Percentiles rank a stretch among this genome's conserved stretches.
These are phyloP conservation scores for Oryza punctata DNA, from an alignment of 176 grass and related monocot species.

Conservation along the genomic window DNA sequence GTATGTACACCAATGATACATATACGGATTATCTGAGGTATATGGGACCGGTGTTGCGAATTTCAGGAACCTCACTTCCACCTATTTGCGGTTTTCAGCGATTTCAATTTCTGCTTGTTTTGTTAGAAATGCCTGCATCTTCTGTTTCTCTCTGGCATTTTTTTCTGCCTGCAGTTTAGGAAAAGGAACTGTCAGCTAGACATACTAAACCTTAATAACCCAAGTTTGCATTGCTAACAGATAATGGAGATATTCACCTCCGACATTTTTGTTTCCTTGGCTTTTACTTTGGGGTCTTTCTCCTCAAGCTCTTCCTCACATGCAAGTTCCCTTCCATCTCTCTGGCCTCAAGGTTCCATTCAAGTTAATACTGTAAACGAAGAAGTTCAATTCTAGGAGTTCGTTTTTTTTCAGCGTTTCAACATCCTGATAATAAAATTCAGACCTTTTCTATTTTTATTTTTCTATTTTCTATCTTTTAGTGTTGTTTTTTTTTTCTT, in stretches of 20 bases:
- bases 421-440: neutral
- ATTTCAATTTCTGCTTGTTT: conserved; percentile 79
- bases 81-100: conserved; percentile 71
- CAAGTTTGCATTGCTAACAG: neutral
- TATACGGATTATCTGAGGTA: too few relatives aligned
- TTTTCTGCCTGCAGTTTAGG: conserved; percentile 71
- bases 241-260: conserved; percentile 55
- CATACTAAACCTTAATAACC: conserved; percentile 11
- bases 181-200: neutral
- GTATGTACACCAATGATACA: neutral
- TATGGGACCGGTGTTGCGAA: neutral
- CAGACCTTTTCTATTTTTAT: neutral
- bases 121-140: conserved; percentile 89
- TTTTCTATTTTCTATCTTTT: too few relatives aligned
- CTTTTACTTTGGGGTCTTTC: conserved; percentile 87
- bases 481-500: too few relatives aligned
- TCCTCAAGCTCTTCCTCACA: conserved; percentile 84
- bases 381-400: neutral
- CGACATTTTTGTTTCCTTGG: conserved; percentile 97
- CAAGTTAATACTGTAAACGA: conserved; percentile 86
- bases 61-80: conserved; percentile 57
- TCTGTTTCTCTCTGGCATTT: conserved; percentile 86
- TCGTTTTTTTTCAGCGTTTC: neutral
- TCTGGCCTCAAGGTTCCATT: conserved; percentile 95
- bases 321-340: conserved; percentile 77